phyloP scores from a whole-genome alignment of 345 rosid genomes.

The Geranium rotundifolium region DNA sequence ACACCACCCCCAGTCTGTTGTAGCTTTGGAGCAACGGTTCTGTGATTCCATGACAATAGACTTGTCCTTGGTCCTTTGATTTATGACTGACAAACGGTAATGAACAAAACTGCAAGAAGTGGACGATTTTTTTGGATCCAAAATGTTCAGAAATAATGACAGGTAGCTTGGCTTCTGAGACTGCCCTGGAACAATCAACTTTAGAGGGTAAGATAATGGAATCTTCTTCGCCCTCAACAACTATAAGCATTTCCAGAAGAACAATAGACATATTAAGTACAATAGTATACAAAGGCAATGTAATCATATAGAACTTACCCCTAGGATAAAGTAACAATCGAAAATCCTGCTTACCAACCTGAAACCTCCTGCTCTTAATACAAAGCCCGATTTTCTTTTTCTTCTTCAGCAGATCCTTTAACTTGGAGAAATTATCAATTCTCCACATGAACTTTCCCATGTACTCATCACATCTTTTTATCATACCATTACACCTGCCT shows the following conservation, averaged over 20 bases:
- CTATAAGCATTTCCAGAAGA: neutral
- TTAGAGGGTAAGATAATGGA: neutral
- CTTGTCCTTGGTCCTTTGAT: conserved; percentile 7
- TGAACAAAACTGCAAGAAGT: conserved; percentile 6
- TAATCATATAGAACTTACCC: conserved; percentile 3
- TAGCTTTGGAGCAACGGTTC: conserved; percentile 10
- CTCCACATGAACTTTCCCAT: conserved; percentile 10
- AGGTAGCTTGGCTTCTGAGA: conserved; percentile 12
- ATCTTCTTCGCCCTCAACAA: neutral
- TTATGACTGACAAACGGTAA: conserved; percentile 7
- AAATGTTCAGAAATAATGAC: conserved; percentile 11
- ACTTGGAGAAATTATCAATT: conserved; percentile 9
- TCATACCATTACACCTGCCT: neutral
- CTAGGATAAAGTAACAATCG: conserved; percentile 12
- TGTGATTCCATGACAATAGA: conserved; percentile 8
- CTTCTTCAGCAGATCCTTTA: conserved; percentile 11
- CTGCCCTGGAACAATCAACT: conserved; percentile 7
- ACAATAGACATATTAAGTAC: neutral
- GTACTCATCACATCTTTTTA: conserved; percentile 1
- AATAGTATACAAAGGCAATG: neutral
- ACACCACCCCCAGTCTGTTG: conserved; percentile 11
- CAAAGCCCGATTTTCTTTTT: conserved; percentile 9
- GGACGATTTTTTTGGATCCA: conserved; percentile 1
- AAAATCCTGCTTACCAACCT: conserved; percentile 8
- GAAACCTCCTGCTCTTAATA: conserved; percentile 12